A percentile compares a stretch with the other conserved stretches of the same genome.
phyloP scores from a whole-genome alignment of 257 asterid species.

The Craterostigma plantagineum region DNA sequence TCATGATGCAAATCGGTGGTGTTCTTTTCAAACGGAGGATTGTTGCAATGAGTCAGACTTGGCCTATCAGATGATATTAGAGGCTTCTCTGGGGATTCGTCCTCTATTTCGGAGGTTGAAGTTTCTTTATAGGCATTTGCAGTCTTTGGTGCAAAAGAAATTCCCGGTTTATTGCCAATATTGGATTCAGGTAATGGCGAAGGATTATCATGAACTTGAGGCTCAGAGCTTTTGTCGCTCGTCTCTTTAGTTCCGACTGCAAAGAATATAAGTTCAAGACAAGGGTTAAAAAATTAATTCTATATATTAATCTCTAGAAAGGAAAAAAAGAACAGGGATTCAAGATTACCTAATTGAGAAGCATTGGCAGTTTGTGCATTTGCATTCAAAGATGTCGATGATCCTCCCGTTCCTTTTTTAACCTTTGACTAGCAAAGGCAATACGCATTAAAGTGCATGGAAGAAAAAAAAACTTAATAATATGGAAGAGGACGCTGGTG shows the following conservation, averaged over 20 bases:
- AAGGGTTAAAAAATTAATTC: slow-evolving; percentile 3
- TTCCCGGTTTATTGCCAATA: too few relatives aligned
- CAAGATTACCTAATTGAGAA: slow-evolving; percentile 34
- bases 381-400: slow-evolving; percentile 30
- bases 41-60: slow-evolving; percentile 11
- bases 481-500: too few relatives aligned
- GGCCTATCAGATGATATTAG: slow-evolving; percentile 10
- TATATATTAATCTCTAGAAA: neutral
- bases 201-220: slow-evolving; percentile 16
- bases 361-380: slow-evolving; percentile 17
- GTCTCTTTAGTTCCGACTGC: slow-evolving; percentile 61
- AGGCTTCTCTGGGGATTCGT: slow-evolving; percentile 12
- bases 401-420: slow-evolving; percentile 46
- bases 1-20: slow-evolving; percentile 6
- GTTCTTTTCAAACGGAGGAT: slow-evolving; percentile 10
- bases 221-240: slow-evolving; percentile 21
- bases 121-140: slow-evolving; percentile 4
- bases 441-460: neutral
- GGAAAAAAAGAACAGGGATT: slow-evolving; percentile 6
- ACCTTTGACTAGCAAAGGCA: slow-evolving; percentile 42
- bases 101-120: slow-evolving; percentile 13
- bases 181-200: too few relatives aligned
- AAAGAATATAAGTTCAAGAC: slow-evolving; percentile 7
- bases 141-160: slow-evolving; percentile 10
- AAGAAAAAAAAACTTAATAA: too few relatives aligned